phyloP scores from a whole-genome alignment of 192 early-diverging fungal genomes.

The Coemansia sp. region DNA sequence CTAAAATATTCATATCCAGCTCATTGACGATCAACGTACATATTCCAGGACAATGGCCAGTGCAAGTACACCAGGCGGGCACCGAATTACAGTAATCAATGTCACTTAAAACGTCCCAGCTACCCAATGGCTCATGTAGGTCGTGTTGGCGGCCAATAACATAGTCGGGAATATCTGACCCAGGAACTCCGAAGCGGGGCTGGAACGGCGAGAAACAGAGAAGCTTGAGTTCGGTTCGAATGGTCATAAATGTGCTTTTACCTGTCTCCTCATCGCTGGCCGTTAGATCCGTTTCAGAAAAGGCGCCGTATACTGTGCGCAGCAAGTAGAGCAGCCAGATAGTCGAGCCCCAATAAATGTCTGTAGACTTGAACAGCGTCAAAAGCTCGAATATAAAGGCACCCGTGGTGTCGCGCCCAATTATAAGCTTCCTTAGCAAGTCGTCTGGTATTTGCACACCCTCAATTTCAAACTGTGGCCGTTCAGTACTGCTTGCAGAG shows the following conservation, averaged over 20 bases:
- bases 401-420: background rate
- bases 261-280: background rate
- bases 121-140: background rate
- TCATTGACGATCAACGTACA: constrained; percentile 37
- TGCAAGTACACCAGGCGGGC: constrained; percentile 33
- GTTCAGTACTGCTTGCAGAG: background rate
- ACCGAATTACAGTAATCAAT: constrained; percentile 13
- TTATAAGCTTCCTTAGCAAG: background rate
- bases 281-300: background rate
- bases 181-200: background rate
- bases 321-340: constrained; percentile 18
- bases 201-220: constrained; percentile 24
- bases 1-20: constrained; percentile 17
- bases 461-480: background rate
- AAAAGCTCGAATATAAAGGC: background rate
- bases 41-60: constrained; percentile 23
- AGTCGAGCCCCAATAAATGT: constrained; percentile 25
- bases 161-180: background rate
- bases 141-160: background rate
- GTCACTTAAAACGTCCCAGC: background rate
- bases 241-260: background rate
- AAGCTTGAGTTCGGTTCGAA: constrained; percentile 7
- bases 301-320: background rate
- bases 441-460: background rate
- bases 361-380: background rate